Percentiles rank a stretch among this genome's conserved stretches.
phyloP scores from a whole-genome alignment of 441 rosid species.

The Pelargonium australe region DNA sequence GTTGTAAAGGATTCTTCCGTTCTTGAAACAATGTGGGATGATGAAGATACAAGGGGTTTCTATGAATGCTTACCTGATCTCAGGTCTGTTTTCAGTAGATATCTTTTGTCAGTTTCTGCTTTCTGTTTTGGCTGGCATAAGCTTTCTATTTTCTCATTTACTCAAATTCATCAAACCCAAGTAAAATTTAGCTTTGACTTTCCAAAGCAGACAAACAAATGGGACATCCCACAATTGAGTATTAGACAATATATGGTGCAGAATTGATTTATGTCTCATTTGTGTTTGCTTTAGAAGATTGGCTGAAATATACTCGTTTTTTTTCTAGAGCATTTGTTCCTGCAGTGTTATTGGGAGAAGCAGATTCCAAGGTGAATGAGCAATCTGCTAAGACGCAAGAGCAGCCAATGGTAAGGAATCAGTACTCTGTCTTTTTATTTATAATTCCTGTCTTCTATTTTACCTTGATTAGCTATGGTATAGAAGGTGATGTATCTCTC shows the following conservation, averaged over 20 bases:
- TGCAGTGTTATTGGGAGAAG: conserved; percentile 92
- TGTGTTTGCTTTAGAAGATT: background rate
- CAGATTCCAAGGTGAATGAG: conserved; percentile 72
- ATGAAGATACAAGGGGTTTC: conserved; percentile 93
- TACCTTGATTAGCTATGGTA: background rate
- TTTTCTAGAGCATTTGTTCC: conserved; percentile 92
- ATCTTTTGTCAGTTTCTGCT: background rate
- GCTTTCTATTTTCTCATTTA: background rate
- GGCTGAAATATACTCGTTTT: conserved; percentile 20
- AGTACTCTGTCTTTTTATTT: conserved; percentile 18
- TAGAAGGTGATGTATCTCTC: background rate
- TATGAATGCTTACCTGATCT: conserved; percentile 96
- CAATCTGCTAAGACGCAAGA: conserved; percentile 68
- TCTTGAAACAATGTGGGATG: conserved; percentile 92
- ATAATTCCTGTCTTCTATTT: background rate
- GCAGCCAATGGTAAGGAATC: conserved; percentile 59
- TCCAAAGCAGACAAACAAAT: conserved; percentile 1
- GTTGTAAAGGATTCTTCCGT: conserved; percentile 70
- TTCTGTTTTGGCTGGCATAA: conserved; percentile 7
- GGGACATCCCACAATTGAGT: background rate
- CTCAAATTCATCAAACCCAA: background rate
- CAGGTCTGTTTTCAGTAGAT: conserved; percentile 46
- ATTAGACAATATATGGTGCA: background rate
- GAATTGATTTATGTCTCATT: background rate
- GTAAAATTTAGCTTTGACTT: background rate